These are phyloP conservation scores for Citrullus amarus DNA, from an alignment of 306 rosid genomes.

Conservation along the genomic window DNA sequence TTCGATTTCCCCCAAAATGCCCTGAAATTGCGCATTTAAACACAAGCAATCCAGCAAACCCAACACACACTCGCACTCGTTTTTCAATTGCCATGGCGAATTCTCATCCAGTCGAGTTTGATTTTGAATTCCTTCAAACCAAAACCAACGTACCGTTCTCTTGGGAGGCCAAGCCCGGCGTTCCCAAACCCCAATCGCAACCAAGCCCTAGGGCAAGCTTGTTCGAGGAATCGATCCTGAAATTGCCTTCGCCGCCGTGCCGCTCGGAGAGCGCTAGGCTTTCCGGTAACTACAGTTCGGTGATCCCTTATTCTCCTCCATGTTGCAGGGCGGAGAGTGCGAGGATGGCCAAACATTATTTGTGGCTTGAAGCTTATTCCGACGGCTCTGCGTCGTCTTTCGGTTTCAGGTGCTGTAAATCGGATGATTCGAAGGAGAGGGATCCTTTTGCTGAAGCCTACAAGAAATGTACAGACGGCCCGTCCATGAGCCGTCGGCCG, in stretches of 20 bases:
- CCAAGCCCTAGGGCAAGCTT: background rate
- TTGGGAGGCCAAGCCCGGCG: constrained; percentile 48
- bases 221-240: background rate
- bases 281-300: background rate
- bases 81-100: background rate
- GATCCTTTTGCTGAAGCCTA: constrained; percentile 51
- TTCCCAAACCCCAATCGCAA: constrained; percentile 17
- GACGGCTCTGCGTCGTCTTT: background rate
- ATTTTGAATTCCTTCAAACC: background rate
- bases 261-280: constrained; percentile 8
- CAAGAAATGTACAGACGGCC: constrained; percentile 33
- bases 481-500: background rate
- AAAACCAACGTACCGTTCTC: constrained; percentile 34
- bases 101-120: background rate
- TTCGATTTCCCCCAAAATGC: background rate
- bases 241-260: constrained; percentile 10
- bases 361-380: background rate
- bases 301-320: background rate
- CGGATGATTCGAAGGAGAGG: constrained; percentile 14
- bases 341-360: background rate
- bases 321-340: background rate
- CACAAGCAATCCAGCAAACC: background rate
- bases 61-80: background rate
- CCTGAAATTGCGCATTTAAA: background rate
- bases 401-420: background rate